Conservation (phyloP, 2,329 filamentous ascomycete genomes). For the Xylaria sp. region DNA sequence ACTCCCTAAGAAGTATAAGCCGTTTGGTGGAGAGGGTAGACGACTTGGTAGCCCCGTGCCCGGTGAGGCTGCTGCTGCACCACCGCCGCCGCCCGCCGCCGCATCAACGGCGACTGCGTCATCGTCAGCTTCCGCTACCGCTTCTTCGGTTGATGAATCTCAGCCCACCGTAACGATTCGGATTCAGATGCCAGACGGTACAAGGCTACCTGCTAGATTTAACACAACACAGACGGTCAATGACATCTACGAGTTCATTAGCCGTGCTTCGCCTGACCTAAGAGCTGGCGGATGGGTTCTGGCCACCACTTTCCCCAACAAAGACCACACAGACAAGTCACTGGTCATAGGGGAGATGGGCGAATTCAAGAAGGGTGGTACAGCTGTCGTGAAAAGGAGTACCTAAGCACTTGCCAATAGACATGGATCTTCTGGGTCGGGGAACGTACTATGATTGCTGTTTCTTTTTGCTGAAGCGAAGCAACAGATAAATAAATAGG, state of each 20-base stretch:
- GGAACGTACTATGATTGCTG: neutral
- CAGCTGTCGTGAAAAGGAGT: slow-evolving; percentile 69
- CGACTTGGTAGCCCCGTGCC: slow-evolving; percentile 82
- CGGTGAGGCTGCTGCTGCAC: slow-evolving; percentile 58
- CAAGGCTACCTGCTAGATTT: slow-evolving; percentile 81
- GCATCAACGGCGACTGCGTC: slow-evolving; percentile 50
- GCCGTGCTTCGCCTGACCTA: slow-evolving; percentile 69
- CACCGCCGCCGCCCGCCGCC: slow-evolving; percentile 46
- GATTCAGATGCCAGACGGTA: slow-evolving; percentile 82
- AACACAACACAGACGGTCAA: slow-evolving; percentile 82
- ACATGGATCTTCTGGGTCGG: slow-evolving; percentile 16
- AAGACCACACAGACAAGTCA: slow-evolving; percentile 77
- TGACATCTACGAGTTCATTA: slow-evolving; percentile 80
- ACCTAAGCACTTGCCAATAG: slow-evolving; percentile 26
- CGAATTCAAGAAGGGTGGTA: slow-evolving; percentile 74
- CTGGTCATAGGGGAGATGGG: slow-evolving; percentile 68
- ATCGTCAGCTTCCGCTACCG: slow-evolving; percentile 39
- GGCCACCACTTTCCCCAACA: slow-evolving; percentile 85
- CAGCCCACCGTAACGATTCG: slow-evolving; percentile 77
- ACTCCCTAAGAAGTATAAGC: slow-evolving; percentile 79
- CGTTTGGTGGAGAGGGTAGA: slow-evolving; percentile 77
- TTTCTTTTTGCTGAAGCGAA: neutral
- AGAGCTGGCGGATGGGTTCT: slow-evolving; percentile 74
- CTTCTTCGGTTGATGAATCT: slow-evolving; percentile 66
- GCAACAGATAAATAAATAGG: slow-evolving; percentile 27